Evolutionary conservation across 371 early-diverging fungal genomes (phyloP), one percentile per base, ranked within the genome.

Genomic region (Nematocida sp.): DNA sequence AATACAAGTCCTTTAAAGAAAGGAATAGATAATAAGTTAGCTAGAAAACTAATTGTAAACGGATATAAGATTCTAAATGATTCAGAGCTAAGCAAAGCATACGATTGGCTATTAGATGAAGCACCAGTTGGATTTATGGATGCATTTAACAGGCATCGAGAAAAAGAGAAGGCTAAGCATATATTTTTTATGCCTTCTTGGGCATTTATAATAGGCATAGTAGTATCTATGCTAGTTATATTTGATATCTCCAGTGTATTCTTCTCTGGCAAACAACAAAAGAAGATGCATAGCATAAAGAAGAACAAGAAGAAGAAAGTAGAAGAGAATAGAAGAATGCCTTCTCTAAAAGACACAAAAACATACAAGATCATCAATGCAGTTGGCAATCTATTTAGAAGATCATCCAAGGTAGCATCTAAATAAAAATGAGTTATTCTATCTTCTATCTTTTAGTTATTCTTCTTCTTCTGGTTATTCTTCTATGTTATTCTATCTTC

Each of bases 31-130:
- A 31, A 48, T n/a, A 46, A 19, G 2, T 35, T 37, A 19, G 60
- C 60, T 3, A 46, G 41, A 48, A 19, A 9, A 5, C 32, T 70
- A 17, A 55, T 70, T 5, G 58, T 61, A 7, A 48, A 46, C 21
- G 74, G 74, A 43, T 60, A 58, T 38, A n/a, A 57, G 29, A 70
- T 70, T 25, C 46, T 70, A 9, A 60, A 31, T 5, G 67, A 70
- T 34, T 9, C 15, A 46, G 23, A 57, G n/a, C 61, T 70, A 43
- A 57, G 48, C 32, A 40, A 57, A 37, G 74, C 74, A 1, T 70
- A 70, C 51, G 43, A 70, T 17, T 70, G 74, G 74, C 40, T 70
- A 32, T 61, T 70, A 4, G 40, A 58, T 29, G 61, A 70, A n/a
- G 40, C 74, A 21, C 74, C 58, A 15, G 51, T 61, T 9, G 67